Percentiles rank a stretch among this genome's conserved stretches.
phyloP scores from a whole-genome alignment of 306 rosid genomes.

The Cucumis melo region DNA sequence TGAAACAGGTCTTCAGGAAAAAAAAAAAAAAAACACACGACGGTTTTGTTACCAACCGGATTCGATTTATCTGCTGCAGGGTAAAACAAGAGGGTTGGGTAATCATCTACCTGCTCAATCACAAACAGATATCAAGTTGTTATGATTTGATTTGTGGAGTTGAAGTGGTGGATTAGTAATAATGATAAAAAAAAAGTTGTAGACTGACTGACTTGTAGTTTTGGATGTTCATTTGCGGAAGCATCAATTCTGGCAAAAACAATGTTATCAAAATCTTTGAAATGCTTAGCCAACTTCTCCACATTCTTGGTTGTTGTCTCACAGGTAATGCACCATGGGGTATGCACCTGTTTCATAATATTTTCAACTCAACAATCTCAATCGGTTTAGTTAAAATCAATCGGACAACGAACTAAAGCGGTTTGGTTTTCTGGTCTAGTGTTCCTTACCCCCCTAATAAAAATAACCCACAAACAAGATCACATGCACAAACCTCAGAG shows the following conservation, averaged over 20 bases:
- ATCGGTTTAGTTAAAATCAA: too few relatives aligned
- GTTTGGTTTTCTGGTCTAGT: too few relatives aligned
- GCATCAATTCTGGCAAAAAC: slow-evolving; percentile 64
- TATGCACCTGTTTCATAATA: slow-evolving; percentile 44
- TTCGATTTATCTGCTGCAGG: slow-evolving; percentile 45
- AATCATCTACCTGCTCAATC: slow-evolving; percentile 49
- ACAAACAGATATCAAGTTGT: neutral
- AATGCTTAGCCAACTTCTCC: slow-evolving; percentile 81
- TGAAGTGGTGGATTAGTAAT: neutral
- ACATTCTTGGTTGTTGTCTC: slow-evolving; percentile 71
- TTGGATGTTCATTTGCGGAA: slow-evolving; percentile 79
- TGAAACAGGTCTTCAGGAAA: neutral
- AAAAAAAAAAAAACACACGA: too few relatives aligned
- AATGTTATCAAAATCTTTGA: slow-evolving; percentile 51
- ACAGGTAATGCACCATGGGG: slow-evolving; percentile 89
- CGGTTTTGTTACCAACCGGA: slow-evolving; percentile 38
- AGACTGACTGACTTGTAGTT: slow-evolving; percentile 42
- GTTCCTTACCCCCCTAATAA: too few relatives aligned
- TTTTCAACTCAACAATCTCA: neutral
- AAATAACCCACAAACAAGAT: neutral
- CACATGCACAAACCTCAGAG: neutral
- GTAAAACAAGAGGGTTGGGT: slow-evolving; percentile 65
- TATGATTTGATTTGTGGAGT: neutral
- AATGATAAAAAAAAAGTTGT: neutral
- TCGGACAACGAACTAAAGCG: too few relatives aligned